Evolutionary conservation across 192 early-diverging fungal genomes (phyloP).

Genomic region (Mortierella antarctica): DNA sequence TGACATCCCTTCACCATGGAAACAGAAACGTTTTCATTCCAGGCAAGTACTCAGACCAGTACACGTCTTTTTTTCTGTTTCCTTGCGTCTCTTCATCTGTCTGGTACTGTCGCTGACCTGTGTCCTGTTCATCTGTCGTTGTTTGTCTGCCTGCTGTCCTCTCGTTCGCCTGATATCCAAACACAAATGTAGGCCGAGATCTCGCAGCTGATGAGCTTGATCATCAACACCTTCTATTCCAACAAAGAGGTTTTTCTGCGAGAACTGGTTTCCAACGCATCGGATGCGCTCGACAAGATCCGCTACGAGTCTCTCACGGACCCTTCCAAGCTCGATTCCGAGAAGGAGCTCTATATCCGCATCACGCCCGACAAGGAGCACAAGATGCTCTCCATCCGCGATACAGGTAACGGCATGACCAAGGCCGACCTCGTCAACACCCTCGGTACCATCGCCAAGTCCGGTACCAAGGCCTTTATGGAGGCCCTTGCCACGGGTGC

Average conservation of each 20-base stretch:
- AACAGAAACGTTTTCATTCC: conserved; percentile 24
- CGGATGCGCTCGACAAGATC: conserved; percentile 97
- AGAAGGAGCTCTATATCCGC: conserved; percentile 93
- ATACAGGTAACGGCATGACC: conserved; percentile 90
- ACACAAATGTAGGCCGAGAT: conserved; percentile 98
- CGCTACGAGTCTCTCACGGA: conserved; percentile 95
- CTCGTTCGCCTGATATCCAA: conserved; percentile 73
- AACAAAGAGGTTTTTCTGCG: conserved; percentile 98
- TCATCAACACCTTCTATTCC: conserved; percentile 99
- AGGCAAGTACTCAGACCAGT: conserved; percentile 1
- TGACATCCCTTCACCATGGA: conserved; percentile 9
- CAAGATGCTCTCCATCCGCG: conserved; percentile 90
- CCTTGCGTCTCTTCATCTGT: conserved; percentile 53
- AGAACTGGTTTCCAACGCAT: conserved; percentile 92
- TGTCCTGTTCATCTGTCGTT: too few species aligned
- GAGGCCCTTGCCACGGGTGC: conserved; percentile 93
- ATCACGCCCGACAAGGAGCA: conserved; percentile 85
- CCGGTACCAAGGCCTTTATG: conserved; percentile 99
- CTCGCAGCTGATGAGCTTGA: conserved; percentile 97
- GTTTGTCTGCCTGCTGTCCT: conserved; percentile 66
- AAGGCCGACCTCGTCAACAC: conserved; percentile 95
- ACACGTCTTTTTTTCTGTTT: conserved; percentile 64
- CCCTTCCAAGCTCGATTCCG: conserved; percentile 89
- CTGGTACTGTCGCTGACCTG: too few species aligned
- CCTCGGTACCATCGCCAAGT: conserved; percentile 99